These are phyloP conservation scores for Fraxinus pennsylvanica DNA, from an alignment of 257 asterid species.

Conservation along the genomic window DNA sequence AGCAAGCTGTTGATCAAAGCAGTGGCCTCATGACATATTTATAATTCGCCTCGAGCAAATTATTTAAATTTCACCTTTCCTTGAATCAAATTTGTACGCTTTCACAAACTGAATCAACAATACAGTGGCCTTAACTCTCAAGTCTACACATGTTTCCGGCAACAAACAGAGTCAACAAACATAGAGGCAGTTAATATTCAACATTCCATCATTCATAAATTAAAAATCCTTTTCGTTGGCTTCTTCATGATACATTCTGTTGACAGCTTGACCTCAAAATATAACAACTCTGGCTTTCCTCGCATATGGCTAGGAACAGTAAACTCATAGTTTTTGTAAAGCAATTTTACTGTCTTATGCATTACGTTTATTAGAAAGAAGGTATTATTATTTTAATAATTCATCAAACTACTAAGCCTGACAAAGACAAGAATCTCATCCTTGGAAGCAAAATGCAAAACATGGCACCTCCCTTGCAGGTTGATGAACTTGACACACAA, in stretches of 20 bases:
- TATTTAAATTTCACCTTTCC: not conserved
- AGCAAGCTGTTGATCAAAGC: slow-evolving; percentile 6
- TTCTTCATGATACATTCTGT: slow-evolving; percentile 9
- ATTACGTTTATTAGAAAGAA: slow-evolving; percentile 1
- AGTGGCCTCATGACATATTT: not conserved
- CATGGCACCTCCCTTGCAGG: slow-evolving; percentile 20
- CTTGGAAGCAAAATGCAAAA: slow-evolving; percentile 10
- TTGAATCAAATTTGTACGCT: not conserved
- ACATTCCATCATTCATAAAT: not conserved
- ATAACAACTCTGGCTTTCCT: not conserved
- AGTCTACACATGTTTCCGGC: not conserved
- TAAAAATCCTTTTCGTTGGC: slow-evolving; percentile 4
- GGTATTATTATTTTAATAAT: slow-evolving; percentile 1
- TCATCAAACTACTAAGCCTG: slow-evolving; percentile 4
- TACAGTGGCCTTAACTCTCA: not conserved
- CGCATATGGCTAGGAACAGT: not conserved
- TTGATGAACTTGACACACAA: slow-evolving; percentile 3
- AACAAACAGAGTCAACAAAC: not conserved
- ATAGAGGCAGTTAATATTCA: slow-evolving; percentile 11
- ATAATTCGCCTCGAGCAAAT: not conserved
- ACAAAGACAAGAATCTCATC: slow-evolving; percentile 14
- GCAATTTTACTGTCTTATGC: not conserved
- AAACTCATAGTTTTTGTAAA: slow-evolving; percentile 17
- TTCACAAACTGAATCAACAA: slow-evolving; percentile 5
- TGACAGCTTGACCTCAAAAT: slow-evolving; percentile 12